Conservation (phyloP, 768 basidiomycete species). For the Hebeloma cylindrosporum region DNA sequence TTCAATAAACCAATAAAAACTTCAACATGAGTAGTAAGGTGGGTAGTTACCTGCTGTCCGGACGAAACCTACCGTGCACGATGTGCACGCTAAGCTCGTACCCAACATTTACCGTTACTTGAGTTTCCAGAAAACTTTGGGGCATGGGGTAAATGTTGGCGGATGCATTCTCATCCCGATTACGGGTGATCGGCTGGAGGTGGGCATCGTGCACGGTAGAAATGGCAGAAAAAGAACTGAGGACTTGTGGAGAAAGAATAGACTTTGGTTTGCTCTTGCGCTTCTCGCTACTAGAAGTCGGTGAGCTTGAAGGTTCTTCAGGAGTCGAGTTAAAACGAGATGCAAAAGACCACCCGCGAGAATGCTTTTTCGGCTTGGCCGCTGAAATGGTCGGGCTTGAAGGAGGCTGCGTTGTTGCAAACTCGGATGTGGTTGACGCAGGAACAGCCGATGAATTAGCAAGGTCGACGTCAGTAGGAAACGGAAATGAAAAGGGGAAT, state of each 20-base stretch:
- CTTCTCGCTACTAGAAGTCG: too few relatives aligned
- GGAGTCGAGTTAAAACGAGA: background rate
- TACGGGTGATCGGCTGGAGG: too few relatives aligned
- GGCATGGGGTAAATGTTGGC: background rate
- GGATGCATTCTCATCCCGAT: too few relatives aligned
- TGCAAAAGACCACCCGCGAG: background rate
- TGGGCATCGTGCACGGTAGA: too few relatives aligned
- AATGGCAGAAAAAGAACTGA: too few relatives aligned
- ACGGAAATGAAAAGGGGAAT: constrained; percentile 12
- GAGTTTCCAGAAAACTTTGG: constrained; percentile 1
- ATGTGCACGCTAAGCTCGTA: constrained; percentile 6
- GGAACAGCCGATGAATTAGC: too few relatives aligned
- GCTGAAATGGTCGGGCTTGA: background rate
- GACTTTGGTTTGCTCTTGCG: background rate
- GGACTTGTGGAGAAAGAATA: background rate
- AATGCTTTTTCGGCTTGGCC: background rate
- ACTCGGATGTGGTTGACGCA: too few relatives aligned
- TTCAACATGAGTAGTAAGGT: background rate
- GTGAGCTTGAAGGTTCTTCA: too few relatives aligned
- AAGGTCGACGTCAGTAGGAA: constrained; percentile 11
- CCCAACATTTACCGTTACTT: background rate
- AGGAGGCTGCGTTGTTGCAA: too few relatives aligned
- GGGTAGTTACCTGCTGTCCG: constrained; percentile 3
- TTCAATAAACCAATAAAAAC: too few relatives aligned
- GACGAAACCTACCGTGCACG: constrained; percentile 1